Evolutionary conservation across 2,329 filamentous ascomycete species (phyloP).

Genomic region (Lachnellula hyalina): DNA sequence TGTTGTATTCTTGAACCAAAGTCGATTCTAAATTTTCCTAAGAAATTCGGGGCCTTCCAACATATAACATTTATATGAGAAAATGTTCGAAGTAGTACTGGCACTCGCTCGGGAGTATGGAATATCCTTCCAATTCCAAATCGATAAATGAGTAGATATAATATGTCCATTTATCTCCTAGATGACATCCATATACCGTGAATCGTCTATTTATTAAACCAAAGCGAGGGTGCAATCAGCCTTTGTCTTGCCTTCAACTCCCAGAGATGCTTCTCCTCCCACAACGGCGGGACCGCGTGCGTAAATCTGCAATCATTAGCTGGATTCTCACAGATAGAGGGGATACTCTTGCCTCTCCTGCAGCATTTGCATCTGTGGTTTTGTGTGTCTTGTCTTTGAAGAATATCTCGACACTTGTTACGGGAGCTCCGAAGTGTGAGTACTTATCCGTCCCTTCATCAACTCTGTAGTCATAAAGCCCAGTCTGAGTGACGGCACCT

Average conservation of each 20-base stretch:
- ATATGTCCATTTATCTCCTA: too few relatives aligned
- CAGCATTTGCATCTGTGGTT: constrained; percentile 56
- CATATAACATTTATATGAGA: too few relatives aligned
- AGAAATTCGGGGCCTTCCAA: too few relatives aligned
- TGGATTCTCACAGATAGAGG: constrained; percentile 4
- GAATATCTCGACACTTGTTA: constrained; percentile 74
- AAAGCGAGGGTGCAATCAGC: constrained; percentile 67
- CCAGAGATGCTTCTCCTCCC: constrained; percentile 58
- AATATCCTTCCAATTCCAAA: too few relatives aligned
- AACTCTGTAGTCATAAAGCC: constrained; percentile 79
- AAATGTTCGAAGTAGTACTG: too few relatives aligned
- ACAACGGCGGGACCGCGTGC: constrained; percentile 70
- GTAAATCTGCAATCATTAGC: constrained; percentile 50
- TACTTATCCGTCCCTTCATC: constrained; percentile 34
- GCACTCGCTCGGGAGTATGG: too few relatives aligned
- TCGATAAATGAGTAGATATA: too few relatives aligned
- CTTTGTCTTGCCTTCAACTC: constrained; percentile 58
- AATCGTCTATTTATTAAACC: background rate
- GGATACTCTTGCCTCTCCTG: constrained; percentile 54
- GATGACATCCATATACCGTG: background rate
- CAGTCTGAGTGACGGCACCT: constrained; percentile 81
- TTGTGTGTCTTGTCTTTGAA: constrained; percentile 57
- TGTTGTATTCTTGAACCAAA: too few relatives aligned
- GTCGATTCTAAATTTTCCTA: too few relatives aligned
- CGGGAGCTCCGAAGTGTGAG: constrained; percentile 75